These are phyloP conservation scores for Alternaria triticimaculans DNA, from an alignment of 2,329 filamentous ascomycete genomes.

Conservation along the genomic window DNA sequence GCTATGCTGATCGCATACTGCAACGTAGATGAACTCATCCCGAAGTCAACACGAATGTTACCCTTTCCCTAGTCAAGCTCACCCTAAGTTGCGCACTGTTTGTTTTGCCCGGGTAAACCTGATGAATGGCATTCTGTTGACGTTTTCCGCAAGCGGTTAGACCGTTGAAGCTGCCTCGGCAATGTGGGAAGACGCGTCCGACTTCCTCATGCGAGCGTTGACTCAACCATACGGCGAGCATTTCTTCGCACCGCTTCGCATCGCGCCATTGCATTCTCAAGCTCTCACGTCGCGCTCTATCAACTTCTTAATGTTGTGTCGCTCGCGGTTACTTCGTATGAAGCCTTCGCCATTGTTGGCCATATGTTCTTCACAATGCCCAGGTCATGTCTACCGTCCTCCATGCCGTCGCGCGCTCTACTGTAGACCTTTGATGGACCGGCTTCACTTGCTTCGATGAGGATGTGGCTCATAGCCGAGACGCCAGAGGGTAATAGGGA, in stretches of 20 bases:
- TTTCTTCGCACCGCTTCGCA: not conserved
- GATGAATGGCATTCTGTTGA: not conserved
- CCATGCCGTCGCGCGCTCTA: not conserved
- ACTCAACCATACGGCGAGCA: not conserved
- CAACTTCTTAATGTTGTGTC: not conserved
- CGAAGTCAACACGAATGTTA: not conserved
- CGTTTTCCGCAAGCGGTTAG: not conserved
- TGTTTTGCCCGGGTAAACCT: not conserved
- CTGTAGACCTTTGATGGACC: not conserved
- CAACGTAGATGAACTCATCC: not conserved
- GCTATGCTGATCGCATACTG: not conserved
- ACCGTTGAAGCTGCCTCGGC: not conserved
- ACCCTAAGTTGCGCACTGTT: too few species aligned
- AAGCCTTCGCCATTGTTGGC: not conserved
- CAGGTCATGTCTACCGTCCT: not conserved
- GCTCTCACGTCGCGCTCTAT: not conserved
- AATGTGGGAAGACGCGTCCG: not conserved
- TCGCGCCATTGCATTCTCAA: not conserved
- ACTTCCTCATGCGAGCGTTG: not conserved
- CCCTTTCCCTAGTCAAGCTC: too few species aligned
- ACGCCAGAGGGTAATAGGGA: not conserved
- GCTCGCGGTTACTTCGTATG: not conserved
- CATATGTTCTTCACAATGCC: not conserved
- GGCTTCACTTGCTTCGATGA: fast-evolving
- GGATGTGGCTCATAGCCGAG: not conserved